These are phyloP conservation scores for Prinsepia uniflora DNA, from an alignment of 306 rosid species.

Conservation along the genomic window DNA sequence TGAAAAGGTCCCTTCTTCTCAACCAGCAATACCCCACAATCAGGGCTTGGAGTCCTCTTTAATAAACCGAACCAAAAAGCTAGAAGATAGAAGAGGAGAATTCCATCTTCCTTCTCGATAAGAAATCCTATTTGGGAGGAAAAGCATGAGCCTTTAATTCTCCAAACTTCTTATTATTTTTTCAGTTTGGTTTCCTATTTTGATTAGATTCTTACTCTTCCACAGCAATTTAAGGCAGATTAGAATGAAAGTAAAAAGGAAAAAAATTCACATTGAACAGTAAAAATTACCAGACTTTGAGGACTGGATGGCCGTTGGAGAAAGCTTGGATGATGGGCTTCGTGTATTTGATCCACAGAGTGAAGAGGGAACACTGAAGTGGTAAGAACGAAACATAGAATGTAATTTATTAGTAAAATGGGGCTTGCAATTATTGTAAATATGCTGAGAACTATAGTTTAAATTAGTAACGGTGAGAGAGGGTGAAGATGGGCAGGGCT, in stretches of 20 bases:
- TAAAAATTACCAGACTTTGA: constrained; percentile 50
- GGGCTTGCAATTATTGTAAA: constrained; percentile 8
- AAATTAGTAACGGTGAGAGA: constrained; percentile 23
- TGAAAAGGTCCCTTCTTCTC: too few species aligned
- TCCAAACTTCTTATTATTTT: background rate
- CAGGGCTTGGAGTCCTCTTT: too few species aligned
- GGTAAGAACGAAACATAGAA: constrained; percentile 30
- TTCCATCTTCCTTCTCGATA: too few species aligned
- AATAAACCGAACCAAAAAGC: too few species aligned
- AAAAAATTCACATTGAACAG: constrained; percentile 13
- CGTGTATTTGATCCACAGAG: constrained; percentile 22
- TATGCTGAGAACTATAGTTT: background rate
- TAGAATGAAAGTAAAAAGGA: background rate
- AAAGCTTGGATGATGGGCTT: constrained; percentile 27
- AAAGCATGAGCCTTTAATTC: background rate
- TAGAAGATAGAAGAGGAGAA: too few species aligned
- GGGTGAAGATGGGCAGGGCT: constrained; percentile 43
- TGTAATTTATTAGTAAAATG: constrained; percentile 27
- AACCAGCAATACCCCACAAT: too few species aligned
- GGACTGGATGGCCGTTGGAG: constrained; percentile 34
- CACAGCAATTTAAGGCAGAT: background rate
- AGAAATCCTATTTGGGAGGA: background rate
- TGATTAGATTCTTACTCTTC: background rate
- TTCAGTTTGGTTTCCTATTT: background rate
- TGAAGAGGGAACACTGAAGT: constrained; percentile 27